A percentile compares a stretch with the other conserved stretches of the same genome.
Evolutionary conservation across 805 yeast genomes (phyloP).

Genomic region (Hagleromyces aurorensis): DNA sequence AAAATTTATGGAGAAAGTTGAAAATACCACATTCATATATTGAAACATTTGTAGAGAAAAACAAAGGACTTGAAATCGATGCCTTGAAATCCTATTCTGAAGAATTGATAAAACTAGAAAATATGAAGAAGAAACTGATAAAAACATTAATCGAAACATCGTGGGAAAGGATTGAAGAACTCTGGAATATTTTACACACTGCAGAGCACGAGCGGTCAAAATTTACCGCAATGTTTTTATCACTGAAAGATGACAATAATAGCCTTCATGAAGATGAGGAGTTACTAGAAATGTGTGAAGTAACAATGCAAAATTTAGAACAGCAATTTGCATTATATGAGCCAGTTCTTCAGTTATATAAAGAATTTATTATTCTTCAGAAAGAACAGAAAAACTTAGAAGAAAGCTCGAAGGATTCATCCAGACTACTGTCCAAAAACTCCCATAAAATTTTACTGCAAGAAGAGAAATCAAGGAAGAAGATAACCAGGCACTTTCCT

Average conservation of each 20-base stretch:
- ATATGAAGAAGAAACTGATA: conserved; percentile 54
- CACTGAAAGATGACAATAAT: conserved; percentile 8
- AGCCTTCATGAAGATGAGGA: conserved; percentile 45
- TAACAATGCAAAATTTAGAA: conserved; percentile 47
- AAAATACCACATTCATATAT: conserved; percentile 38
- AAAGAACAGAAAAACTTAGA: conserved; percentile 55
- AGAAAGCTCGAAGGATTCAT: conserved; percentile 69
- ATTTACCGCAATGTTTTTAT: conserved; percentile 35
- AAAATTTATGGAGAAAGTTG: conserved; percentile 48
- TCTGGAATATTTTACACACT: conserved; percentile 58
- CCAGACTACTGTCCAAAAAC: conserved; percentile 65
- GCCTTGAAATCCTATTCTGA: conserved; percentile 43
- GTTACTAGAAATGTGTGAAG: conserved; percentile 55
- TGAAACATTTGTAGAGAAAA: conserved; percentile 34
- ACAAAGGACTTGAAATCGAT: conserved; percentile 39
- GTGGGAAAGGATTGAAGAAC: conserved; percentile 46
- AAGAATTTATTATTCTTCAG: conserved; percentile 46
- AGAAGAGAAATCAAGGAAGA: conserved; percentile 72
- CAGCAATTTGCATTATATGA: conserved; percentile 41
- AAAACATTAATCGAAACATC: conserved; percentile 60
- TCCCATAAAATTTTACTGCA: conserved; percentile 70
- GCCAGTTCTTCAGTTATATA: conserved; percentile 49
- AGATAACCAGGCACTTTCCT: conserved; percentile 63
- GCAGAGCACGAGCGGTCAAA: conserved; percentile 41
- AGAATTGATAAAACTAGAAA: conserved; percentile 51